Conservation (phyloP, 768 basidiomycete genomes). For the Phlebiopsis gigantea region DNA sequence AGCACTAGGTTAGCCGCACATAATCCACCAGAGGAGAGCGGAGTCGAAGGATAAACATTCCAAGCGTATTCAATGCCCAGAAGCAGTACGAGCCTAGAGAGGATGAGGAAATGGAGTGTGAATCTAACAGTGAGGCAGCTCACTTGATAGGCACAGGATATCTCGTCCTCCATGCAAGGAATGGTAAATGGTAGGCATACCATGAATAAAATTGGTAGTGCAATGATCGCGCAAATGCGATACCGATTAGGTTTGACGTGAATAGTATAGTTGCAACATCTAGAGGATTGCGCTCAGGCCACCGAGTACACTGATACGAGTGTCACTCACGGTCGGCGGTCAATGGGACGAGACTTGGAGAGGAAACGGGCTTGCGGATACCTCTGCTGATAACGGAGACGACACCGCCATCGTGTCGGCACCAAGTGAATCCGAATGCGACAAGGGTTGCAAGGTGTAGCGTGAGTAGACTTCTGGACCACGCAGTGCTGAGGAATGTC, state of each 20-base stretch:
- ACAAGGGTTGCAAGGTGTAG: constrained; percentile 59
- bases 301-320: neutral
- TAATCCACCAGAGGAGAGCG: constrained; percentile 54
- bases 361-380: constrained; percentile 41
- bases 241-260: constrained; percentile 89
- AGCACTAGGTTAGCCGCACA: constrained; percentile 46
- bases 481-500: constrained; percentile 62
- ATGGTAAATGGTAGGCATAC: constrained; percentile 90
- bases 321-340: constrained; percentile 58
- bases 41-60: constrained; percentile 83
- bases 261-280: constrained; percentile 66
- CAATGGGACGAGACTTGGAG: constrained; percentile 42
- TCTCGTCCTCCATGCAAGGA: constrained; percentile 70
- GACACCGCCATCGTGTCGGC: constrained; percentile 64
- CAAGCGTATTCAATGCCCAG: constrained; percentile 75
- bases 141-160: constrained; percentile 63
- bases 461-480: constrained; percentile 57
- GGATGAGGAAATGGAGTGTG: constrained; percentile 20
- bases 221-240: constrained; percentile 86
- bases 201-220: constrained; percentile 99
- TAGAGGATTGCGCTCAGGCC: neutral
- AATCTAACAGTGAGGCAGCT: neutral
- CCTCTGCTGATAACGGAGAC: constrained; percentile 49
- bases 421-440: constrained; percentile 77
- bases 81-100: constrained; percentile 53